Evolutionary conservation across 169 alveolate species (phyloP).

Genomic region (Sarcocystis neurona): DNA sequence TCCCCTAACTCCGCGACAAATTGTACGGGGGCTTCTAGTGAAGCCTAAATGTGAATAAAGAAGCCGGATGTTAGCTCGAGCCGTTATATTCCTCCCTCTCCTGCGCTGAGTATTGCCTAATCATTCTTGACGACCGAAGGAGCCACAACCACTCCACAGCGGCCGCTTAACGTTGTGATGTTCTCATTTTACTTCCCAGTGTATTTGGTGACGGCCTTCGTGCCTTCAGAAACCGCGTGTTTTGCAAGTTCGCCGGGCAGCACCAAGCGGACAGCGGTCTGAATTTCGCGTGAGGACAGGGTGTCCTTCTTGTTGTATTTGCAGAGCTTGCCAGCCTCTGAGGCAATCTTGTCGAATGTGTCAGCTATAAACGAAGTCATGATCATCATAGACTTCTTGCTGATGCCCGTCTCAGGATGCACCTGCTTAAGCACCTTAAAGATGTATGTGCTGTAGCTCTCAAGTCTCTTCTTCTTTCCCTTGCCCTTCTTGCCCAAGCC

Average conservation of each 20-base stretch:
- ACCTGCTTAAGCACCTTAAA: constrained; percentile 97
- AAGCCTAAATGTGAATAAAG: constrained; percentile 44
- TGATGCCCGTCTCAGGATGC: constrained; percentile 96
- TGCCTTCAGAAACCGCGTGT: constrained; percentile 99
- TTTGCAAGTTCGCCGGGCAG: constrained; percentile 99
- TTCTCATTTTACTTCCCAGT: constrained; percentile 70
- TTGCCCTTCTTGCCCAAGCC: constrained; percentile 61
- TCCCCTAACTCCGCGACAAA: no score
- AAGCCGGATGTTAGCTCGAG: not conserved
- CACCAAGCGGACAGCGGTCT: constrained; percentile 98
- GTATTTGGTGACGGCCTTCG: constrained; percentile 99
- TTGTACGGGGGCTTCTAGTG: constrained; percentile 59
- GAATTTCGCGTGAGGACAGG: constrained; percentile 96
- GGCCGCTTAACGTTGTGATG: not conserved
- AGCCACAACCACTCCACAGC: no score
- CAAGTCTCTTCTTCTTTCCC: constrained; percentile 58
- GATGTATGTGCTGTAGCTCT: constrained; percentile 83
- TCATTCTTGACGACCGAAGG: not conserved
- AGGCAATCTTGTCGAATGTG: constrained; percentile 95
- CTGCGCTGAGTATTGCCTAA: not conserved
- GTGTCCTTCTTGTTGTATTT: constrained; percentile 95
- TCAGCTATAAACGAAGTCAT: constrained; percentile 98
- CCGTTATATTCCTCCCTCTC: not conserved
- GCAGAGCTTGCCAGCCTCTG: constrained; percentile 95
- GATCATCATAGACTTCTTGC: constrained; percentile 97